Evolutionary conservation across 1,284 basidiomycete genomes (phyloP).

Genomic region (Microbotryum lychnidis-dioicae): DNA sequence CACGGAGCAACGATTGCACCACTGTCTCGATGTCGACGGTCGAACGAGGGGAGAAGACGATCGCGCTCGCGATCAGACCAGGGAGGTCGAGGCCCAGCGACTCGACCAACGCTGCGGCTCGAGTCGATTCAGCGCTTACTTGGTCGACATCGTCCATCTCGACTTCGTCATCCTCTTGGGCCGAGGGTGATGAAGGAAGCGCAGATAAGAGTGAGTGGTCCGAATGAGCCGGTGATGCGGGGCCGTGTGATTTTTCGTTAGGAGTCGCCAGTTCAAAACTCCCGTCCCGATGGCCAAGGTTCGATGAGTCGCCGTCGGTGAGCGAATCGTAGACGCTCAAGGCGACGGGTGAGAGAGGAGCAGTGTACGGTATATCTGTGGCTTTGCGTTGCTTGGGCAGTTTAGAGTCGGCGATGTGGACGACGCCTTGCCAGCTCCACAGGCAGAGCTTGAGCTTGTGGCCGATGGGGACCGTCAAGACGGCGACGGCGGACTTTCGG

Average conservation of each 20-base stretch:
- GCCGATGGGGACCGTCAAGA: constrained; percentile 4
- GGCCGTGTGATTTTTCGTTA: neutral
- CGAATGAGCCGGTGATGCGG: neutral
- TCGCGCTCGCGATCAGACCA: constrained; percentile 26
- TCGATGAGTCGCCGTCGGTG: no score
- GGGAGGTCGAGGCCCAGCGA: constrained; percentile 25
- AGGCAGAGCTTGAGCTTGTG: constrained; percentile 12
- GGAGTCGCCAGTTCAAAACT: no score
- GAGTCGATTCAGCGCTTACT: neutral
- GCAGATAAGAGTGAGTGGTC: neutral
- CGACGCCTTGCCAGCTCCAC: constrained; percentile 18
- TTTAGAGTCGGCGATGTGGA: constrained; percentile 9
- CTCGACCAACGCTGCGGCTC: constrained; percentile 8
- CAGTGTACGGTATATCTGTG: neutral
- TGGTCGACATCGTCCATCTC: no score
- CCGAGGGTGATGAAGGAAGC: neutral
- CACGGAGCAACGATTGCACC: constrained; percentile 15
- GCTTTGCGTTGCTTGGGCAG: neutral
- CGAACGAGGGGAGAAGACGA: constrained; percentile 29
- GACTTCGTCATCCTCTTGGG: neutral
- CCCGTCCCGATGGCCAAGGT: no score
- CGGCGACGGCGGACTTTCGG: constrained; percentile 3
- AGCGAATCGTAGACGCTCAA: no score
- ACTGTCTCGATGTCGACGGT: constrained; percentile 27
- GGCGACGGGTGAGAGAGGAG: no score